A percentile compares a stretch with the other conserved stretches of the same genome.
phyloP scores from a whole-genome alignment of 164 flowering plant species.

The Taxillus chinensis region DNA sequence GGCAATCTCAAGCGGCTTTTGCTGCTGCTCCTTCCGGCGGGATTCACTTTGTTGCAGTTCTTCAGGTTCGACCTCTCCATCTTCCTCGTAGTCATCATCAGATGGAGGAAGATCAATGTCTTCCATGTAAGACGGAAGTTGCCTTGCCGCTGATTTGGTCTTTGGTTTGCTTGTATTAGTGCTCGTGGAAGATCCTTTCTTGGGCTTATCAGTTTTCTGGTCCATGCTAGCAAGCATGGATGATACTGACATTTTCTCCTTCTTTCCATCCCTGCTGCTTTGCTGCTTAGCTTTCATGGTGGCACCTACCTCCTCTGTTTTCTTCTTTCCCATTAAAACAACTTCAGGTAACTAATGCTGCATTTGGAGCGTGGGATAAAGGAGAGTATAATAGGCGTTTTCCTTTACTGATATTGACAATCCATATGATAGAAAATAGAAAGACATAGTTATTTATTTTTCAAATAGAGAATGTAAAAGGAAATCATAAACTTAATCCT shows the following conservation, averaged over 20 bases:
- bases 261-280: conserved; percentile 30
- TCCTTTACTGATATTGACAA: too few species aligned
- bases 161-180: conserved; percentile 24
- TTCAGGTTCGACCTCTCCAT: conserved; percentile 26
- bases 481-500: too few species aligned
- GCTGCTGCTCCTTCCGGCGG: conserved; percentile 7
- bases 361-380: too few species aligned
- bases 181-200: conserved; percentile 26
- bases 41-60: conserved; percentile 15
- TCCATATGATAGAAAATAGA: too few species aligned
- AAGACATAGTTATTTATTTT: too few species aligned
- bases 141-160: conserved; percentile 25
- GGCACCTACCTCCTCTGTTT: conserved; percentile 38
- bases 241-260: conserved; percentile 54
- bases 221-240: conserved; percentile 85
- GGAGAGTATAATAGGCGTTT: too few species aligned
- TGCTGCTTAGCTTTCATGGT: conserved; percentile 18
- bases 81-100: conserved; percentile 38
- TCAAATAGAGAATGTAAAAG: too few species aligned
- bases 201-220: conserved; percentile 53
- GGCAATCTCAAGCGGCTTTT: conserved; percentile 26
- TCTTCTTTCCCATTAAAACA: conserved; percentile 51
- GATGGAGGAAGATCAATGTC: conserved; percentile 80
- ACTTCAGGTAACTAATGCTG: neutral
- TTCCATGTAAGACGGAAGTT: conserved; percentile 41